Conservation (phyloP, 805 yeast genomes). For the Candida berthetii region DNA sequence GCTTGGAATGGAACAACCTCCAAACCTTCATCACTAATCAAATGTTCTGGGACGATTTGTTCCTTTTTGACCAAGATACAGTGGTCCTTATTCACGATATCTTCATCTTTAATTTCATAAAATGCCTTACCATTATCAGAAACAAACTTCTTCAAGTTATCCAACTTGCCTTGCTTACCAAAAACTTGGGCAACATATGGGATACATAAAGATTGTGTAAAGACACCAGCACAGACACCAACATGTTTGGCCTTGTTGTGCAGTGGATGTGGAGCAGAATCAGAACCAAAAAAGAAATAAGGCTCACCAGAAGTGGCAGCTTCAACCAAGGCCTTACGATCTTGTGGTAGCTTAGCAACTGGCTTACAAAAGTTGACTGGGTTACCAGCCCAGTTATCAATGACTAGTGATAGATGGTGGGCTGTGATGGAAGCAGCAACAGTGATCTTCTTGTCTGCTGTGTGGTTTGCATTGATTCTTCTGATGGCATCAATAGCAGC, state of each 20-base stretch:
- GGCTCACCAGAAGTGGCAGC: conserved; percentile 93
- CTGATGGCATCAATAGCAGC: conserved; percentile 79
- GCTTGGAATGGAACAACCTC: conserved; percentile 83
- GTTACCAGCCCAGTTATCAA: conserved; percentile 96
- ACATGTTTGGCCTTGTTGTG: conserved; percentile 67
- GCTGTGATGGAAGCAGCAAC: conserved; percentile 96
- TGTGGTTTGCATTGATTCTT: conserved; percentile 45
- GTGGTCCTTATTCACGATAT: conserved; percentile 39
- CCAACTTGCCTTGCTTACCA: conserved; percentile 56
- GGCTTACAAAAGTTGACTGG: conserved; percentile 96
- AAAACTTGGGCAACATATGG: conserved; percentile 85
- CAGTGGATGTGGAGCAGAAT: conserved; percentile 95
- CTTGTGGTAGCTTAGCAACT: conserved; percentile 89
- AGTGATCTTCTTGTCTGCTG: conserved; percentile 31
- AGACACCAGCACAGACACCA: conserved; percentile 98
- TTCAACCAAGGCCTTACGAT: conserved; percentile 68
- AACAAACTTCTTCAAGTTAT: conserved; percentile 68
- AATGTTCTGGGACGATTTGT: conserved; percentile 51
- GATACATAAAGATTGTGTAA: conserved; percentile 78
- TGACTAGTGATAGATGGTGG: conserved; percentile 83
- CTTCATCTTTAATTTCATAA: conserved; percentile 48
- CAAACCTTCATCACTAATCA: conserved; percentile 33
- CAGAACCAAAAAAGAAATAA: conserved; percentile 94
- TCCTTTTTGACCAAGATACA: conserved; percentile 50
- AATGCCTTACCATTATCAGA: conserved; percentile 67